Conservation (phyloP, 2,329 filamentous ascomycete genomes). For the Chalara sp. region DNA sequence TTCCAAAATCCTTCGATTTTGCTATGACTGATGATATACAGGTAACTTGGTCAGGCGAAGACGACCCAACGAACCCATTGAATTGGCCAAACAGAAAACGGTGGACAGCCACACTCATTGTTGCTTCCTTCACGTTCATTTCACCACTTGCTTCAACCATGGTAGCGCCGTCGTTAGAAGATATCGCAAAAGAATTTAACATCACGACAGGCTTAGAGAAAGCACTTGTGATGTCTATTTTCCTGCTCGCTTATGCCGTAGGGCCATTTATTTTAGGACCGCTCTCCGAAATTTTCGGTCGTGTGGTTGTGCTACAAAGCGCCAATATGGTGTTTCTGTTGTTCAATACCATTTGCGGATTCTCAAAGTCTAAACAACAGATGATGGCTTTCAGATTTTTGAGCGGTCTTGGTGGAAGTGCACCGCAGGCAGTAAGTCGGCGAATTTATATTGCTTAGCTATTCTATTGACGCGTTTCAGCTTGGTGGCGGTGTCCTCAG, state of each 20-base stretch:
- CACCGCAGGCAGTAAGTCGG: slow-evolving; percentile 30
- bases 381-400: slow-evolving; percentile 40
- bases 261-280: slow-evolving; percentile 54
- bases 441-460: too few relatives aligned
- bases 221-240: slow-evolving; percentile 38
- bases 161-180: slow-evolving; percentile 43
- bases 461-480: too few relatives aligned
- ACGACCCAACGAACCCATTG: too few relatives aligned
- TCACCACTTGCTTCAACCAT: slow-evolving; percentile 46
- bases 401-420: slow-evolving; percentile 40
- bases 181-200: slow-evolving; percentile 45
- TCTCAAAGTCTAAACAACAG: slow-evolving; percentile 35
- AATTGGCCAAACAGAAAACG: too few relatives aligned
- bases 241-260: slow-evolving; percentile 39
- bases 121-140: slow-evolving; percentile 44
- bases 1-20: too few relatives aligned
- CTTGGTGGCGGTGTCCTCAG: slow-evolving; percentile 37
- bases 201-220: slow-evolving; percentile 40
- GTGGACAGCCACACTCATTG: slow-evolving; percentile 5
- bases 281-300: slow-evolving; percentile 42
- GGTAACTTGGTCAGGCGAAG: too few relatives aligned
- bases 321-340: slow-evolving; percentile 44
- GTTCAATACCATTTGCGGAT: slow-evolving; percentile 46
- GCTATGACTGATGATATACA: too few relatives aligned
- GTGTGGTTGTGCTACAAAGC: slow-evolving; percentile 34